Evolutionary conservation across 352 stramenopile genomes (phyloP).

Genomic region (Phytophthora melonis): DNA sequence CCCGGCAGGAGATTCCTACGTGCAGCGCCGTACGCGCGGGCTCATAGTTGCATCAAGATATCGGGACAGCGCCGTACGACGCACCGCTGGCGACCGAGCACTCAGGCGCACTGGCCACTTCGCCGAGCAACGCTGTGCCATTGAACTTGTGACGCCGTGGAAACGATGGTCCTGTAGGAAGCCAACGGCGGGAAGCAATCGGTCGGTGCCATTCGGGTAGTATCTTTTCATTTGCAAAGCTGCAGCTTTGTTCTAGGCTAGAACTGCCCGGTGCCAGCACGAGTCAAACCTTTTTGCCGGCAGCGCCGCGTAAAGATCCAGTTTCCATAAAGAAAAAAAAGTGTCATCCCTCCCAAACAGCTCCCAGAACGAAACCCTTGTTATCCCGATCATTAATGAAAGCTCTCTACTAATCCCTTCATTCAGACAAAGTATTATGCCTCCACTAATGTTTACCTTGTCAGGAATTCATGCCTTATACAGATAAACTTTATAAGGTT

Average conservation of each 20-base stretch:
- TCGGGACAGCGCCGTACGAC: slow-evolving; percentile 38
- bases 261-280: neutral
- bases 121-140: neutral
- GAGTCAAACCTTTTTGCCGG: neutral
- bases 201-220: neutral
- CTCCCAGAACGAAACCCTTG: neutral
- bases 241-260: neutral
- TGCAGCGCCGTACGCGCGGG: slow-evolving; percentile 27
- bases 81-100: slow-evolving; percentile 9
- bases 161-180: neutral
- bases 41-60: slow-evolving; percentile 29
- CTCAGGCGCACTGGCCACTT: slow-evolving; percentile 15
- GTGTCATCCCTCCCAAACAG: slow-evolving; percentile 7
- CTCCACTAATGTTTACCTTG: neutral
- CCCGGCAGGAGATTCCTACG: slow-evolving; percentile 2
- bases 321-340: neutral
- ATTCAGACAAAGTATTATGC: neutral
- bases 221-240: too few relatives aligned
- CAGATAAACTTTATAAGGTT: neutral
- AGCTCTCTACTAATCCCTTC: too few relatives aligned
- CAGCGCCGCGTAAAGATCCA: slow-evolving; percentile 5
- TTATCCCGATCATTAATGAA: neutral
- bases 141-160: neutral
- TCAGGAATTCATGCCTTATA: neutral
- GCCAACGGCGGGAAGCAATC: neutral